Evolutionary conservation across 345 rosid species (phyloP), one percentile per base, ranked within the genome.

Genomic region (Cochlearia excelsa): DNA sequence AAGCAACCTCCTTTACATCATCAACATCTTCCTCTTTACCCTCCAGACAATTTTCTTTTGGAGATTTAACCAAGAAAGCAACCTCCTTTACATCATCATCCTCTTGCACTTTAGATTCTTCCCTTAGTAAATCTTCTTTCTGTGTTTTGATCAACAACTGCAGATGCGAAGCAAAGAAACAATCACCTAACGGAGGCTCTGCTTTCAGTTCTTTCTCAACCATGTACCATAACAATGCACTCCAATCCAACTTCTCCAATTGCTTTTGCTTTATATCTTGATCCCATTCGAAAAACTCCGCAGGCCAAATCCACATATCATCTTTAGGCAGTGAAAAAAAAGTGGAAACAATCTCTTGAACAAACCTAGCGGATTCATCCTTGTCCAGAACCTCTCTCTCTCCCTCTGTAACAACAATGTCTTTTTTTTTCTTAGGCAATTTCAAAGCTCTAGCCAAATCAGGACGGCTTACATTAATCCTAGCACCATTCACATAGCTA

Each of bases 161-260:
- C 74, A 93, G 63, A 70, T 93, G 95, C 1, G 97, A 86, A 0
- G 95, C 97, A 48, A 89, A 93, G 57, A 86, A 87, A 60, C 97
- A 93, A 62, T 84, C 69, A 35, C 69, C 78, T 26, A 89, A 63
- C 0, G 57, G 46, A 2, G 89, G 74, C 5, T 56, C 70, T 0
- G 71, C 72, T 57, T 68, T 61, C 61, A 91, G 51, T 74, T 93
- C 97, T 71, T 84, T 83, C 81, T 93, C 94, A 37, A 89, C 81
- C 95, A 93, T 93, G 55, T 60, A 75, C 99, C 99, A 93, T 29
- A 93, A 44, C 82, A 86, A 54, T 6, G 75, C 72, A 7, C 88
- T 72, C 91, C 90, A 93, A 67, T 85, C 97, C 23, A 89, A 51
- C 71, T 79, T 86, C 38, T 93, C 95, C 56, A 88, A 72, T 16